Conservation (phyloP, 768 basidiomycete genomes). For the Candolleomyces eurysporus region DNA sequence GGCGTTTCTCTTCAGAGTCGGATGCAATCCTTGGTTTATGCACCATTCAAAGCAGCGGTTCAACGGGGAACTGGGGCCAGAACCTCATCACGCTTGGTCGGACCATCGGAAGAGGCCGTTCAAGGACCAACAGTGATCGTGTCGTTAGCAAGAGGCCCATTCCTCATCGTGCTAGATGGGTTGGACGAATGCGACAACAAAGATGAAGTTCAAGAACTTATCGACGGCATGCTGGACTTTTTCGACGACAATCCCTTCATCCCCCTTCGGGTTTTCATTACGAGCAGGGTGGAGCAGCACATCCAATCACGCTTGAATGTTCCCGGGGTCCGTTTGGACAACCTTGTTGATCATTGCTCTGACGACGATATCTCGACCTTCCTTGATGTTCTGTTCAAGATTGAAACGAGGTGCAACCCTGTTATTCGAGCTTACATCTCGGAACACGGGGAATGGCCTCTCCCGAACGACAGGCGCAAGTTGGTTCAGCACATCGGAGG, state of each 20-base stretch:
- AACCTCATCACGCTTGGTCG: not conserved
- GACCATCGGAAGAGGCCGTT: too few relatives aligned
- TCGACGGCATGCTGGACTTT: not conserved
- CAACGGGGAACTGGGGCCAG: not conserved
- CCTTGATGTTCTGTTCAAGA: not conserved
- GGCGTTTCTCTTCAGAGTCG: not conserved
- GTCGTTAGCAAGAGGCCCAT: not conserved
- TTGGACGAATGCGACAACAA: not conserved
- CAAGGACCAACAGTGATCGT: not conserved
- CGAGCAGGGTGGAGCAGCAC: not conserved
- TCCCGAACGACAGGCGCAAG: not conserved
- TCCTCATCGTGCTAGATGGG: not conserved
- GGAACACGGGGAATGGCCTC: not conserved
- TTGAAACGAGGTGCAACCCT: not conserved
- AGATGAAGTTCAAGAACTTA: not conserved
- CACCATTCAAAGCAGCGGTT: not conserved
- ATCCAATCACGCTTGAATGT: not conserved
- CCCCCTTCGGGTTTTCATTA: not conserved
- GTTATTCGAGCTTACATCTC: not conserved
- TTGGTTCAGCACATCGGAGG: not conserved
- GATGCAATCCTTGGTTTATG: not conserved
- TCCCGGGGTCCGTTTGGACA: not conserved
- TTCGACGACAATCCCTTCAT: not conserved
- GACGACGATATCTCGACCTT: not conserved
- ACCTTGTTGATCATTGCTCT: not conserved